phyloP scores from a whole-genome alignment of 768 basidiomycete genomes.

The Mycena polygramma region DNA sequence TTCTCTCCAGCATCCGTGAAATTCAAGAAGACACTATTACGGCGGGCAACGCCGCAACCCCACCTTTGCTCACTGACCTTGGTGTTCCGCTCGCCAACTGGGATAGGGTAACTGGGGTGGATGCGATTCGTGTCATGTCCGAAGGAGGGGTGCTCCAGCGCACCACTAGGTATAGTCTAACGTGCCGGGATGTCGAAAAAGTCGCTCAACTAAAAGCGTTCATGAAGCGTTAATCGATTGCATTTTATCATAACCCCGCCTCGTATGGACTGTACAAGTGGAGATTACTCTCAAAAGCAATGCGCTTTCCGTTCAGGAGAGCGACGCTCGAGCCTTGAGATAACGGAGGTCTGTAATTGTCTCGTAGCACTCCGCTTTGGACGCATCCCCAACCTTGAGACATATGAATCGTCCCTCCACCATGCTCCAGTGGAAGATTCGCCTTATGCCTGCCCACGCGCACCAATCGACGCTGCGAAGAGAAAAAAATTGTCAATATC shows the following conservation, averaged over 20 bases:
- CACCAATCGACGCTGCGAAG: conserved; percentile 63
- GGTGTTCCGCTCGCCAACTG: conserved; percentile 68
- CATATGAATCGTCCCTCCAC: conserved; percentile 49
- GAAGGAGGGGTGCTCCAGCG: conserved; percentile 69
- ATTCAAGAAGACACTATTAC: conserved; percentile 63
- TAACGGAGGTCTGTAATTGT: conserved; percentile 43
- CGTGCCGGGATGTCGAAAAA: conserved; percentile 85
- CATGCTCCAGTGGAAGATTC: conserved; percentile 67
- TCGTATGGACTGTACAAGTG: conserved; percentile 22
- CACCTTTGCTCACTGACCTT: conserved; percentile 46
- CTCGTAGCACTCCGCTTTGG: conserved; percentile 55
- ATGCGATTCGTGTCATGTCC: conserved; percentile 52
- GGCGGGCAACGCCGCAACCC: conserved; percentile 38
- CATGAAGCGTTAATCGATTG: conserved; percentile 40
- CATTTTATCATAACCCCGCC: conserved; percentile 24
- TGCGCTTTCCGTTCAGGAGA: background rate
- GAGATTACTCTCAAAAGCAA: conserved; percentile 4
- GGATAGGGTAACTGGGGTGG: conserved; percentile 59
- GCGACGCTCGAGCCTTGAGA: background rate
- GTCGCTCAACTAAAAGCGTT: conserved; percentile 56
- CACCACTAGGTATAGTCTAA: conserved; percentile 81
- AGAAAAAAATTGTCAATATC: conserved; percentile 8
- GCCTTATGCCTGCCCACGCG: conserved; percentile 68
- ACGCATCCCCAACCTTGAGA: conserved; percentile 59
- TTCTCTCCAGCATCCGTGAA: conserved; percentile 67